Percentiles rank a stretch among this genome's conserved stretches.
Evolutionary conservation across 106 monocot genomes (phyloP).

Genomic region (Chionographis japonica): DNA sequence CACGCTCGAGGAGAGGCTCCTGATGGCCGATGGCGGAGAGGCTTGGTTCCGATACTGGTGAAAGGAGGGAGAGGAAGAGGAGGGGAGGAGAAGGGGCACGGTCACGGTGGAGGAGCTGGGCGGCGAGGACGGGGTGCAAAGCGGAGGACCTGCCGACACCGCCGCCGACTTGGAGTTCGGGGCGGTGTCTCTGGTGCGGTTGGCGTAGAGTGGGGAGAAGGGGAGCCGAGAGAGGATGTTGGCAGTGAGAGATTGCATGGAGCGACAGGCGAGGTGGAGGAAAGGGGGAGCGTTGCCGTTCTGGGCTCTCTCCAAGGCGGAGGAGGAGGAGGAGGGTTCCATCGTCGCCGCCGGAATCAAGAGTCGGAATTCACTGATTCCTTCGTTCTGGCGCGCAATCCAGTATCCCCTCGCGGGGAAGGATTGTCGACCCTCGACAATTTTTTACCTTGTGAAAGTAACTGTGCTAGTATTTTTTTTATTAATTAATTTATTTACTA

Average conservation of each 20-base stretch:
- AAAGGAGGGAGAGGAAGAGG: constrained; percentile 9
- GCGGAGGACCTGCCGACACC: constrained; percentile 1
- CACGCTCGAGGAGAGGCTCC: constrained; percentile 48
- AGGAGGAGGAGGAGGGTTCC: constrained; percentile 14
- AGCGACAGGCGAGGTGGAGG: constrained; percentile 13
- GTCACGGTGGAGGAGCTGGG: constrained; percentile 10
- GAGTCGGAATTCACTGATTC: too few species aligned
- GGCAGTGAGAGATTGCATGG: constrained; percentile 24
- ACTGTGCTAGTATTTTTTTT: too few species aligned
- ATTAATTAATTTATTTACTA: too few species aligned
- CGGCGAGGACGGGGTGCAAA: neutral
- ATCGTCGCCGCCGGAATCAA: constrained; percentile 2
- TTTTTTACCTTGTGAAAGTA: too few species aligned
- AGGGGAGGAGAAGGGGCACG: constrained; percentile 15
- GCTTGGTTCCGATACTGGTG: neutral
- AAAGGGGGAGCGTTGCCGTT: neutral
- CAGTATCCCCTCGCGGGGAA: too few species aligned
- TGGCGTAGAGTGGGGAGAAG: constrained; percentile 18
- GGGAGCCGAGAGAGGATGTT: constrained; percentile 28
- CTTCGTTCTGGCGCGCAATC: too few species aligned
- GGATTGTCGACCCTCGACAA: too few species aligned
- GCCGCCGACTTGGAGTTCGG: neutral
- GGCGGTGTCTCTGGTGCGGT: neutral
- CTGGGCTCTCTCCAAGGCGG: constrained; percentile 6
- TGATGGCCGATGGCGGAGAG: constrained; percentile 23